phyloP scores from a whole-genome alignment of 2,329 filamentous ascomycete species.

The Alternaria tenuissima region DNA sequence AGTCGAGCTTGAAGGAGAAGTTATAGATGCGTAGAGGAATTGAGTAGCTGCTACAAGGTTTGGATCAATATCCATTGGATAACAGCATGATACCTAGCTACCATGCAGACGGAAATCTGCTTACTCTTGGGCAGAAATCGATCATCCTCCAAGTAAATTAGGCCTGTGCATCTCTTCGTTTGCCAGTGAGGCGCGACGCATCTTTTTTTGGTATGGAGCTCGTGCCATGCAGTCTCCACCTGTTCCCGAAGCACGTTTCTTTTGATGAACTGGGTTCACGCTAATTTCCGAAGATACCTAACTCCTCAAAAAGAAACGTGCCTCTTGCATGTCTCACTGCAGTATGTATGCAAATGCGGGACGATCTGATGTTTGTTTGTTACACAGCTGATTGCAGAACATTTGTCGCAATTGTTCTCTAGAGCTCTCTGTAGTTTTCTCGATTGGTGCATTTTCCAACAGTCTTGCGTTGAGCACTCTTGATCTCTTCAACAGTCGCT shows the following conservation, averaged over 20 bases:
- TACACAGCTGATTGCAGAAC: slow-evolving; percentile 34
- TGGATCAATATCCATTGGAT: background rate
- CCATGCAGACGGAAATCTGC: slow-evolving; percentile 1
- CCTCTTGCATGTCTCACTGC: slow-evolving; percentile 31
- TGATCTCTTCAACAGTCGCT: slow-evolving; percentile 5
- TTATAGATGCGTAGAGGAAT: slow-evolving; percentile 58
- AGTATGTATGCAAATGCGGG: slow-evolving; percentile 27
- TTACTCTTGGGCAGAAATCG: slow-evolving; percentile 7
- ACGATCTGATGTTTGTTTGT: slow-evolving; percentile 33
- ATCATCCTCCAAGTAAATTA: slow-evolving; percentile 1
- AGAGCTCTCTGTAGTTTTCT: background rate
- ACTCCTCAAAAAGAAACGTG: slow-evolving; percentile 6
- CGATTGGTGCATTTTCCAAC: background rate
- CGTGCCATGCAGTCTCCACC: slow-evolving; percentile 3
- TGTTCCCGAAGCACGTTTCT: slow-evolving; percentile 6
- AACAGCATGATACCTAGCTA: slow-evolving; percentile 5
- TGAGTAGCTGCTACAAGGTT: background rate
- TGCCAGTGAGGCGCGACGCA: slow-evolving; percentile 1
- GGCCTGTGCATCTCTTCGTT: background rate
- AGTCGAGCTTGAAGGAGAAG: slow-evolving; percentile 80
- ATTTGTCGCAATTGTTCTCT: slow-evolving; percentile 11
- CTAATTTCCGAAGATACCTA: slow-evolving; percentile 4
- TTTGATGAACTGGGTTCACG: slow-evolving; percentile 5
- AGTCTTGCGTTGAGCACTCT: background rate
- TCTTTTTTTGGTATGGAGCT: slow-evolving; percentile 6